These are phyloP conservation scores for Coniosporium tulheliwenetii DNA, from an alignment of 2,329 filamentous ascomycete species.

Conservation along the genomic window DNA sequence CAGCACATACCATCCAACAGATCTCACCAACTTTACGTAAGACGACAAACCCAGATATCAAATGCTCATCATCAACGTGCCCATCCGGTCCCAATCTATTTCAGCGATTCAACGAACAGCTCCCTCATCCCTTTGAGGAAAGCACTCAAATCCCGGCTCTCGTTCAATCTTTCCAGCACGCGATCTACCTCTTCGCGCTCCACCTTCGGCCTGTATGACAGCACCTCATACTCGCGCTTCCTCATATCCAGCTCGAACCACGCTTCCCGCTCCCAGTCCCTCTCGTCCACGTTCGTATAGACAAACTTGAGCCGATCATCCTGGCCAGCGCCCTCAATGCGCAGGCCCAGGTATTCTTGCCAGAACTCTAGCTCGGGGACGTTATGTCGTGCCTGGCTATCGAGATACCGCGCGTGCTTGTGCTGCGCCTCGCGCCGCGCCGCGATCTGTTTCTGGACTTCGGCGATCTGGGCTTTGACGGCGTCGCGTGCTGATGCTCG, in stretches of 20 bases:
- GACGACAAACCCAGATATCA: too few species aligned
- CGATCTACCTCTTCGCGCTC: slow-evolving; percentile 63
- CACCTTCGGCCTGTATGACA: slow-evolving; percentile 66
- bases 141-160: slow-evolving; percentile 55
- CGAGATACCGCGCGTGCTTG: slow-evolving; percentile 56
- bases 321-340: slow-evolving; percentile 76
- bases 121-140: slow-evolving; percentile 73
- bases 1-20: too few species aligned
- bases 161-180: slow-evolving; percentile 67
- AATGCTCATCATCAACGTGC: too few species aligned
- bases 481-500: slow-evolving; percentile 39
- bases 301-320: slow-evolving; percentile 81
- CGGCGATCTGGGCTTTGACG: slow-evolving; percentile 40
- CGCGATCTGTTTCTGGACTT: slow-evolving; percentile 56
- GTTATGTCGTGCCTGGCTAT: slow-evolving; percentile 76
- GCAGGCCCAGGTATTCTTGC: slow-evolving; percentile 76
- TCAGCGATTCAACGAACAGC: slow-evolving; percentile 47
- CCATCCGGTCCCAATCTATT: slow-evolving; percentile 12
- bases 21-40: too few species aligned
- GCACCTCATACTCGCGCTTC: slow-evolving; percentile 70
- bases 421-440: slow-evolving; percentile 55
- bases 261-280: slow-evolving; percentile 74
- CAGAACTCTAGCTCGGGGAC: slow-evolving; percentile 90
- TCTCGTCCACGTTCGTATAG: slow-evolving; percentile 74
- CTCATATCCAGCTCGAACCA: slow-evolving; percentile 85